These are phyloP conservation scores for Termitomyces sp. DNA, from an alignment of 768 basidiomycete genomes.

Conservation along the genomic window DNA sequence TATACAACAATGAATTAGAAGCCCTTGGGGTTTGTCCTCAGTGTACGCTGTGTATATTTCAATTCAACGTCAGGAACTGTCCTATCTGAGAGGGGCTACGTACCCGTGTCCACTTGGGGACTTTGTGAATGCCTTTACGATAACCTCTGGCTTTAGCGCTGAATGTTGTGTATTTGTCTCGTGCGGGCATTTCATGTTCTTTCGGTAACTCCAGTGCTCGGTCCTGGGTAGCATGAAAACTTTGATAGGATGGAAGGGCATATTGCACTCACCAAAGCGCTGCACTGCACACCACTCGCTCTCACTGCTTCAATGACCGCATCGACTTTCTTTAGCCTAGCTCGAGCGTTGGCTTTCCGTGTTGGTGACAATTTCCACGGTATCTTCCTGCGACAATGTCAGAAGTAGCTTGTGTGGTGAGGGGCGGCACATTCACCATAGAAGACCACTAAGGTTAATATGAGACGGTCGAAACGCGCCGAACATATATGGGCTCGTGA, in stretches of 20 bases:
- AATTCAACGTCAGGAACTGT: not conserved
- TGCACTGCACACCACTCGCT: slow-evolving; percentile 74
- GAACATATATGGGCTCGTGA: slow-evolving; percentile 51
- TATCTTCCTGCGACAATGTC: slow-evolving; percentile 62
- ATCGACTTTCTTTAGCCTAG: slow-evolving; percentile 90
- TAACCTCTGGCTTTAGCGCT: slow-evolving; percentile 65
- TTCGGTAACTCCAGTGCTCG: slow-evolving; percentile 81
- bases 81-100: slow-evolving; percentile 18
- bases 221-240: slow-evolving; percentile 32
- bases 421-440: slow-evolving; percentile 57
- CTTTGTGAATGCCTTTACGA: slow-evolving; percentile 92
- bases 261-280: slow-evolving; percentile 57
- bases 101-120: slow-evolving; percentile 96
- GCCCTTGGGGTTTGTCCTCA: slow-evolving; percentile 85
- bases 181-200: slow-evolving; percentile 87
- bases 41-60: slow-evolving; percentile 54
- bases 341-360: slow-evolving; percentile 87
- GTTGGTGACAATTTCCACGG: slow-evolving; percentile 91
- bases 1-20: slow-evolving; percentile 47
- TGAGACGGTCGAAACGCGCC: slow-evolving; percentile 76
- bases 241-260: not conserved
- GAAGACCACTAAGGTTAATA: slow-evolving; percentile 66
- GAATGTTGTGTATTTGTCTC: slow-evolving; percentile 96
- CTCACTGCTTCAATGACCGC: slow-evolving; percentile 85
- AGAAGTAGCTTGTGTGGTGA: not conserved